Evolutionary conservation across 2,329 filamentous ascomycete genomes (phyloP), one percentile per base, ranked within the genome.

Genomic region (Aureobasidium namibiae): DNA sequence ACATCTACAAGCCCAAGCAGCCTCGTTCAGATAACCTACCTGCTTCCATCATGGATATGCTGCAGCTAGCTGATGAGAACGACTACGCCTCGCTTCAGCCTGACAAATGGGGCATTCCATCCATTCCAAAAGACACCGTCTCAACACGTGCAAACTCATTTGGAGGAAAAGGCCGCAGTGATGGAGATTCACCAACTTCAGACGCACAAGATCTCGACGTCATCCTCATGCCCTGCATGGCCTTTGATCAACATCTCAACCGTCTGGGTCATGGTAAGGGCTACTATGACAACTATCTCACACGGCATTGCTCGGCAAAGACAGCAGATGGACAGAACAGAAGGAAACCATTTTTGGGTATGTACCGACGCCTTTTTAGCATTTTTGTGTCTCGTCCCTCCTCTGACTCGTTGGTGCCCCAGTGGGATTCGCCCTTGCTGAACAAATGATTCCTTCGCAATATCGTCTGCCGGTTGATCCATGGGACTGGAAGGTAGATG

Each of bases 51-150:
- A 99, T 99, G 94, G 91, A 96, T 69, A 97, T 99, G 94, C 83
- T 99, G 23, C 85, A 85, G 63, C 78, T 99, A 41, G 76, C 80
- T 60, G 86, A 85, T 26, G 72, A 90, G 53, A 75, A 82, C 29
- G 94, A 99, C 71, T 96, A 92, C 71, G 83, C 90, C 63, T 82
- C 82, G 24, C 77, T 97, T 61, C 75, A 85, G 67, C 80, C 81
- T 41, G 94, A 99, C 73, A 84, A 82, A 70, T 99, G 94, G 94
- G 92, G 91, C 10, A 99, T 99, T 64, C 94, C 94, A n/a, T 92
- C 88, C 33, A 82, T 95, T 60, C 80, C 84, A 61, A 76, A 80
- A 52, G 77, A 81, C 21, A 88, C 87, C 2, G 79, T 95, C 3
- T 71, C 79, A 49, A 74, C 78, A 62, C 82, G 92, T 66, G 80